phyloP scores from a whole-genome alignment of 305 asterid species.

The Plantago coronopus region DNA sequence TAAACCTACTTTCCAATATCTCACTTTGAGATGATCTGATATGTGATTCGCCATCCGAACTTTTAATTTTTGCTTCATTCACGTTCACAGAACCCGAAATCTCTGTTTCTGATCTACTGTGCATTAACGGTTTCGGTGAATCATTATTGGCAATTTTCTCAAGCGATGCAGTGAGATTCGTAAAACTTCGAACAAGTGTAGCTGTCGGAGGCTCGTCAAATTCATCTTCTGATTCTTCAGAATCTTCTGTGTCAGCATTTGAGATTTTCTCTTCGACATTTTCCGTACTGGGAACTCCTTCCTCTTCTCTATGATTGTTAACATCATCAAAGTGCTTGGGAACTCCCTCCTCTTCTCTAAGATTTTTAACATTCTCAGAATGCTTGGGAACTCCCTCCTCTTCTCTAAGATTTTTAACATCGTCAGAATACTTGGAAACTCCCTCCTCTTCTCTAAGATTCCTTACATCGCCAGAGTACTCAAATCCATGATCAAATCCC shows the following conservation, averaged over 20 bases:
- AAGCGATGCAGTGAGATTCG: conserved; percentile 55
- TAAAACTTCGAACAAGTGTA: conserved; percentile 79
- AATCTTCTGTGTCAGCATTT: conserved; percentile 48
- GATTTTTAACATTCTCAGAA: conserved; percentile 29
- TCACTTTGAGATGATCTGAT: conserved; percentile 25
- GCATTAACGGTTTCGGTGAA: conserved; percentile 30
- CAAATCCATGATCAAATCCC: conserved; percentile 31
- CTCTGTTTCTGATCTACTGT: conserved; percentile 20
- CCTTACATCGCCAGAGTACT: conserved; percentile 33
- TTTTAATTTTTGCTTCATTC: conserved; percentile 38
- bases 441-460: conserved; percentile 39
- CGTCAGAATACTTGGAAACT: conserved; percentile 31
- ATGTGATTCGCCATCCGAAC: conserved; percentile 33
- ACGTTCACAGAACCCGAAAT: conserved; percentile 44
- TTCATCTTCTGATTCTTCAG: conserved; percentile 82
- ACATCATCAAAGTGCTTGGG: conserved; percentile 29
- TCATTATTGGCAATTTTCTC: conserved; percentile 33
- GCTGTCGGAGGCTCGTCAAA: conserved; percentile 82
- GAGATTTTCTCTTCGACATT: conserved; percentile 51
- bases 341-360: conserved; percentile 40
- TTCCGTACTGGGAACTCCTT: conserved; percentile 42
- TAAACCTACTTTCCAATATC: conserved; percentile 39
- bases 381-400: conserved; percentile 38
- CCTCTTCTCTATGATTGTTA: conserved; percentile 36
- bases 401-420: conserved; percentile 28